Conservation (phyloP, 768 basidiomycete genomes). For the Lactifluus echinatus region DNA sequence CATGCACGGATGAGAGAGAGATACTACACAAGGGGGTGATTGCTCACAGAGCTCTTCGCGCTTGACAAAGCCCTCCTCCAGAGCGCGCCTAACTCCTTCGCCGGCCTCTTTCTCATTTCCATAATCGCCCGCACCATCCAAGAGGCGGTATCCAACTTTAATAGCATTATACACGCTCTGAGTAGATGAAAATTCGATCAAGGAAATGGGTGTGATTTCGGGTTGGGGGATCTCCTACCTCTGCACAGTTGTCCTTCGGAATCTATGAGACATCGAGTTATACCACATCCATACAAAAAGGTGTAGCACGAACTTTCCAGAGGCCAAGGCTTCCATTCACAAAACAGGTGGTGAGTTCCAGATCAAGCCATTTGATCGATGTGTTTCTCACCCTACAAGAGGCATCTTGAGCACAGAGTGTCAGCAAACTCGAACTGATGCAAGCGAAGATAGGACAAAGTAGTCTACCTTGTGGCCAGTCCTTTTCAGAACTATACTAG, state of each 20-base stretch:
- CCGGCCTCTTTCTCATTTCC: constrained; percentile 87
- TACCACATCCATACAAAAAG: background rate
- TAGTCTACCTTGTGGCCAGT: constrained; percentile 47
- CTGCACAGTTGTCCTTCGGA: constrained; percentile 49
- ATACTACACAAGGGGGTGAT: background rate
- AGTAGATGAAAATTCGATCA: background rate
- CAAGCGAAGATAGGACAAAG: background rate
- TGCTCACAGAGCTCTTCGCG: constrained; percentile 78
- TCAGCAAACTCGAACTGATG: background rate
- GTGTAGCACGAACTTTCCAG: constrained; percentile 46
- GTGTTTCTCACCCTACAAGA: constrained; percentile 49
- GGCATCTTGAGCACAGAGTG: constrained; percentile 45
- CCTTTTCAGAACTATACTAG: constrained; percentile 45
- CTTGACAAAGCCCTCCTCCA: constrained; percentile 74
- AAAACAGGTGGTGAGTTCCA: constrained; percentile 2
- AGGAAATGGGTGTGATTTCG: background rate
- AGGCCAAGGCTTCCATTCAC: constrained; percentile 45
- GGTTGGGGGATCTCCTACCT: constrained; percentile 29
- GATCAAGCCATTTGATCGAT: background rate
- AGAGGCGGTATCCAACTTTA: constrained; percentile 77
- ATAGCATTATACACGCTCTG: constrained; percentile 80
- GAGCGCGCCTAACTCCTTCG: constrained; percentile 67
- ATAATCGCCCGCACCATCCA: constrained; percentile 82
- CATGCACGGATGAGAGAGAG: background rate
- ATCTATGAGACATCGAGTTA: constrained; percentile 32